Percentiles rank a stretch among this genome's conserved stretches.
phyloP scores from a whole-genome alignment of 371 early-diverging fungal species.

The Circinella minor region DNA sequence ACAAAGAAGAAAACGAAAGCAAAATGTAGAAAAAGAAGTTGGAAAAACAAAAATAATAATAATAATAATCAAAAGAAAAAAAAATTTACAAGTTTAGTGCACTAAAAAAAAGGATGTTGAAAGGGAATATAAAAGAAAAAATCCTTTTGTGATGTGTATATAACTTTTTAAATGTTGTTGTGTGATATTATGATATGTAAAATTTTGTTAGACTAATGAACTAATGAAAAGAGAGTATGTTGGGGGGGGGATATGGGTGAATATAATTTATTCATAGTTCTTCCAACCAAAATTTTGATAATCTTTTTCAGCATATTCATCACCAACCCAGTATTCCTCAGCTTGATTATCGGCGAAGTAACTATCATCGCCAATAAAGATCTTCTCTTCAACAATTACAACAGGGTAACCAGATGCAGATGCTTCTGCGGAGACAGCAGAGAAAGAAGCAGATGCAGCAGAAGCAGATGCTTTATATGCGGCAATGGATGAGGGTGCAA shows the following conservation, averaged over 20 bases:
- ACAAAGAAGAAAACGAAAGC: too few relatives aligned
- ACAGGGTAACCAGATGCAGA: background rate
- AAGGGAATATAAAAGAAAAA: too few relatives aligned
- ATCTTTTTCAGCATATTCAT: conserved; percentile 8
- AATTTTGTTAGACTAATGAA: too few relatives aligned
- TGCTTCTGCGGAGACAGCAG: too few relatives aligned
- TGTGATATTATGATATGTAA: background rate
- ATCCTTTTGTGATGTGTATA: too few relatives aligned
- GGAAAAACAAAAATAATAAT: background rate
- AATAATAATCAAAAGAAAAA: background rate
- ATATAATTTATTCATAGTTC: conserved; percentile 10
- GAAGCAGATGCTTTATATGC: too few relatives aligned
- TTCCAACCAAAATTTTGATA: conserved; percentile 8
- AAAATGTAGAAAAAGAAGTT: background rate
- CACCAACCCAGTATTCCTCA: conserved; percentile 11
- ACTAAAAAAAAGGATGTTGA: background rate
- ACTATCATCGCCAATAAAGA: conserved; percentile 10
- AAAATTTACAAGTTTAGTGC: conserved; percentile 4
- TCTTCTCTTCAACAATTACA: conserved; percentile 8
- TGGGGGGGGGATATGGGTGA: too few relatives aligned
- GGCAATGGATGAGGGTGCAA: background rate
- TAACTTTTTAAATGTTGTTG: background rate
- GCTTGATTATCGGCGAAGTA: background rate
- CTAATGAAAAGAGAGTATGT: too few relatives aligned
- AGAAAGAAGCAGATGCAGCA: too few relatives aligned